A percentile compares a stretch with the other conserved stretches of the same genome.
phyloP scores from a whole-genome alignment of 2,329 filamentous ascomycete species.

The Cladosporium sp. region DNA sequence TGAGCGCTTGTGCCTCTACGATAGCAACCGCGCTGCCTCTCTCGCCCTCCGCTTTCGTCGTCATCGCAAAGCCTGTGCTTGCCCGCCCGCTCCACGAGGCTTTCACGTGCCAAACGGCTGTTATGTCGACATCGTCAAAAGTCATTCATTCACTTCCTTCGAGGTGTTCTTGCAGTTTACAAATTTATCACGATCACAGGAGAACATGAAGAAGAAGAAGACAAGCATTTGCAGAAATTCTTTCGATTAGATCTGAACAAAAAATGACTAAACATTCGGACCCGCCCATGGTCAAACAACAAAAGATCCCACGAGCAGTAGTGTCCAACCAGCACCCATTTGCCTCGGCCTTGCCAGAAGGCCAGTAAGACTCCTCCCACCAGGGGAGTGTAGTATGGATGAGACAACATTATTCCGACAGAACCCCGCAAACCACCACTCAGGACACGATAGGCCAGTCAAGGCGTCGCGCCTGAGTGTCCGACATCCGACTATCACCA shows the following conservation, averaged over 20 bases:
- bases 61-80: neutral
- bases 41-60: slow-evolving; percentile 4
- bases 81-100: too few species aligned
- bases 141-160: too few species aligned
- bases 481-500: slow-evolving; percentile 7
- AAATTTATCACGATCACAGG: neutral
- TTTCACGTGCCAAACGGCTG: slow-evolving; percentile 9
- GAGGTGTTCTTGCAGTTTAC: too few species aligned
- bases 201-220: neutral
- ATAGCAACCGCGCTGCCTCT: neutral
- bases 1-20: neutral
- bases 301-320: neutral
- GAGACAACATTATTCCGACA: neutral
- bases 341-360: neutral
- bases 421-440: neutral
- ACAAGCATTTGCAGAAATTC: slow-evolving; percentile 4
- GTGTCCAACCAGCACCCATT: slow-evolving; percentile 1
- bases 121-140: too few species aligned
- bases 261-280: slow-evolving; percentile 10
- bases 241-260: slow-evolving; percentile 13
- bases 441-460: slow-evolving; percentile 5
- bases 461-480: slow-evolving; percentile 9
- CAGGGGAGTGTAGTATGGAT: slow-evolving; percentile 9
- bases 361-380: slow-evolving; percentile 1
- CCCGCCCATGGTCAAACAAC: slow-evolving; percentile 2